phyloP scores from a whole-genome alignment of 2,329 filamentous ascomycete genomes.

The Aspergillus caelatus region DNA sequence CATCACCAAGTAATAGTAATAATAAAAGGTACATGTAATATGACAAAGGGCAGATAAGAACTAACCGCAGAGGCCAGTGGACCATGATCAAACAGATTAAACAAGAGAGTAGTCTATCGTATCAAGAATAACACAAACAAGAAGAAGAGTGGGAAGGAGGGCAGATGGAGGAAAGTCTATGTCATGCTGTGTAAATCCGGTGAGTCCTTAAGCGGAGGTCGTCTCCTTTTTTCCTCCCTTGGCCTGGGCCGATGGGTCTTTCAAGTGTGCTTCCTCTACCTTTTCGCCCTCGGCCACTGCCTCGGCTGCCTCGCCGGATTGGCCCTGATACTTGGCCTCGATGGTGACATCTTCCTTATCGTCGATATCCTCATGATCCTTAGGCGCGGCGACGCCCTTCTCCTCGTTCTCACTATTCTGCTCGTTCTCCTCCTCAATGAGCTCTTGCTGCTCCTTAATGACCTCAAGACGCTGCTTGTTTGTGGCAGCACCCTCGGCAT shows the following conservation, averaged over 20 bases:
- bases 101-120: slow-evolving; percentile 23
- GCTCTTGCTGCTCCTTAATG: slow-evolving; percentile 95
- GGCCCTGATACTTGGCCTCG: slow-evolving; percentile 51
- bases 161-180: slow-evolving; percentile 8
- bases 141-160: slow-evolving; percentile 19
- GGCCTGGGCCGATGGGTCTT: slow-evolving; percentile 17
- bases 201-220: slow-evolving; percentile 8
- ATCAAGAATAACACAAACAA: slow-evolving; percentile 24
- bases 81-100: neutral
- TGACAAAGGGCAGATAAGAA: neutral
- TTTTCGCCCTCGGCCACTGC: slow-evolving; percentile 43
- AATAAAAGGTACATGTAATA: neutral
- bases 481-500: slow-evolving; percentile 91
- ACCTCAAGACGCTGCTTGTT: slow-evolving; percentile 99
- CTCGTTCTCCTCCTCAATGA: slow-evolving; percentile 95
- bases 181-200: slow-evolving; percentile 11
- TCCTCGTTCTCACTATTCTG: slow-evolving; percentile 82
- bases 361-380: slow-evolving; percentile 90
- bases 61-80: neutral
- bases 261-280: slow-evolving; percentile 32
- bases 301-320: slow-evolving; percentile 51
- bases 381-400: slow-evolving; percentile 72
- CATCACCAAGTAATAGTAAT: neutral
- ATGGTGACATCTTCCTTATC: slow-evolving; percentile 74
- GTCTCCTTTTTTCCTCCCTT: slow-evolving; percentile 32